phyloP scores from a whole-genome alignment of 2,329 filamentous ascomycete species.

The Diaporthe amygdali region DNA sequence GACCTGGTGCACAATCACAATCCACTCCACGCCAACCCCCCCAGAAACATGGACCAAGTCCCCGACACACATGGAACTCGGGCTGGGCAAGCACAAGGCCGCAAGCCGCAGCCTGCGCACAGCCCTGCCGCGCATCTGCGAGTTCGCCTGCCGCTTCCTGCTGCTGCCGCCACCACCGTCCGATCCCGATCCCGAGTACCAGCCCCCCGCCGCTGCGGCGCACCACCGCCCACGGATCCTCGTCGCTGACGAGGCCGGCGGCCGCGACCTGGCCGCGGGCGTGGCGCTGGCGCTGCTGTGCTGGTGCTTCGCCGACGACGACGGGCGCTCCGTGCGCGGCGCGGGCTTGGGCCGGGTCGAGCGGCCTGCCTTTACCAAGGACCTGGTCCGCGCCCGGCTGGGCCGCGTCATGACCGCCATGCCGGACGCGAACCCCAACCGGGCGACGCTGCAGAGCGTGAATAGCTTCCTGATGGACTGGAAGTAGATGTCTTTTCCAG shows the following conservation, averaged over 20 bases:
- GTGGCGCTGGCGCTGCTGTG: constrained; percentile 79
- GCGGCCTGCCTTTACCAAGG: constrained; percentile 65
- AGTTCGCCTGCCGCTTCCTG: constrained; percentile 55
- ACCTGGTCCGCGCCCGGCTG: constrained; percentile 75
- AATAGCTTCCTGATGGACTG: constrained; percentile 85
- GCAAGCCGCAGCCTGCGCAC: constrained; percentile 84
- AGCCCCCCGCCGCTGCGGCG: not conserved
- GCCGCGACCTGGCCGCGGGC: constrained; percentile 81
- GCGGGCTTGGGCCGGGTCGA: constrained; percentile 25
- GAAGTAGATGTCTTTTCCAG: constrained; percentile 24
- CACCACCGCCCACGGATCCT: constrained; percentile 44
- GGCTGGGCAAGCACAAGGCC: constrained; percentile 73
- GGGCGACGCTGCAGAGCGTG: constrained; percentile 86
- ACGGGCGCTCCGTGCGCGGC: constrained; percentile 52
- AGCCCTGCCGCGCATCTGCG: constrained; percentile 67
- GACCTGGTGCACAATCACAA: constrained; percentile 45
- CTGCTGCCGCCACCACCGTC: not conserved
- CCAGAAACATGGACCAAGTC: constrained; percentile 47
- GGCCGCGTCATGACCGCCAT: constrained; percentile 82
- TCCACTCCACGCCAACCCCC: constrained; percentile 49
- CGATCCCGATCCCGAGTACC: not conserved
- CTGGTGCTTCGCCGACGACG: constrained; percentile 66
- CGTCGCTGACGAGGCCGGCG: constrained; percentile 72
- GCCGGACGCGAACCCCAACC: constrained; percentile 81
- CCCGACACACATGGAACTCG: constrained; percentile 56